Conservation (phyloP, 305 asterid genomes). For the Andrographis paniculata region DNA sequence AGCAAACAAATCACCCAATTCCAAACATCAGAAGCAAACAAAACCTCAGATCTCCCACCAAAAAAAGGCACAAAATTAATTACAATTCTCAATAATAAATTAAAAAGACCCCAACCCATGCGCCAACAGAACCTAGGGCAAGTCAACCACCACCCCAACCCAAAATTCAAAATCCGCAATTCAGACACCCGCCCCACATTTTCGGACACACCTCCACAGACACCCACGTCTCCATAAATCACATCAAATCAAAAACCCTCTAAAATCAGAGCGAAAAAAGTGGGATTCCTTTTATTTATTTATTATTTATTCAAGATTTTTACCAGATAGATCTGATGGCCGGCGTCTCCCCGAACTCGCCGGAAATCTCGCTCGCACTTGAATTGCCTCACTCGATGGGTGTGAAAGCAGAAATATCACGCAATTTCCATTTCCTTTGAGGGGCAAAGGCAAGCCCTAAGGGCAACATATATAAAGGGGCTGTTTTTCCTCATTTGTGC, state of each 20-base stretch:
- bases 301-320: background rate
- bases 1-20: conserved; percentile 12
- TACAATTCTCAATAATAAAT: conserved; percentile 12
- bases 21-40: conserved; percentile 6
- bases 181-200: conserved; percentile 39
- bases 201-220: conserved; percentile 18
- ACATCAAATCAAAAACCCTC: conserved; percentile 24
- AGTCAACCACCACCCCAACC: conserved; percentile 30
- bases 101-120: no score
- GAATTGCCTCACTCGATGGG: conserved; percentile 21
- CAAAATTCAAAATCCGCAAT: conserved; percentile 26
- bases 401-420: conserved; percentile 24
- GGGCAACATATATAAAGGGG: conserved; percentile 21
- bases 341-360: conserved; percentile 59
- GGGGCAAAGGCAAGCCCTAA: conserved; percentile 31
- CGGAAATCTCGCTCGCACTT: conserved; percentile 34
- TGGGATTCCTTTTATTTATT: conserved; percentile 29
- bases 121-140: conserved; percentile 14
- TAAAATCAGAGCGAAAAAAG: conserved; percentile 14
- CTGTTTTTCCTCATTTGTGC: background rate
- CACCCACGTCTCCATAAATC: conserved; percentile 15
- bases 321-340: conserved; percentile 45
- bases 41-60: conserved; percentile 21
- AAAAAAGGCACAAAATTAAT: conserved; percentile 16
- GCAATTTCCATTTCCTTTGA: conserved; percentile 30